A percentile compares a stretch with the other conserved stretches of the same genome.
These are phyloP conservation scores for Colletotrichum liaoningense DNA, from an alignment of 2,329 filamentous ascomycete species.

Conservation along the genomic window DNA sequence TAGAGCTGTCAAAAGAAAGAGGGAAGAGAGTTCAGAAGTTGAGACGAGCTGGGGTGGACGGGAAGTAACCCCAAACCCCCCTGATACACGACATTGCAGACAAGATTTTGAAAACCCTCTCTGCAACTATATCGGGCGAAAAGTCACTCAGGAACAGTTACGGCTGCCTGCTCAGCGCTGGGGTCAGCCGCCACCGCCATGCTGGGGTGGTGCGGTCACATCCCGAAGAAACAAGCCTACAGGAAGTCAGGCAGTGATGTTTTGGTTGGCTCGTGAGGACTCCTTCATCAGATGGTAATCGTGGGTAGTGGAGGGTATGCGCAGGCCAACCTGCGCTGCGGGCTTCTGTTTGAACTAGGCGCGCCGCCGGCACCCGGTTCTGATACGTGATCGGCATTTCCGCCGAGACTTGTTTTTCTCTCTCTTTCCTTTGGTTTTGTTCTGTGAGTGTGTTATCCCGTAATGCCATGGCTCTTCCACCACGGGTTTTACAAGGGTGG, in stretches of 20 bases:
- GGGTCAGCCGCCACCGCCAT: not conserved
- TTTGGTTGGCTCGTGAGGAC: not conserved
- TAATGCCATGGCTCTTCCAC: not conserved
- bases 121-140: not conserved
- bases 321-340: not conserved
- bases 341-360: not conserved
- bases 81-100: constrained; percentile 9
- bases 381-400: not conserved
- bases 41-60: constrained; percentile 21
- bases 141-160: not conserved
- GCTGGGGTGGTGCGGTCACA: not conserved
- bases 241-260: not conserved
- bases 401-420: too few relatives aligned
- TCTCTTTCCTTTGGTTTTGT: not conserved
- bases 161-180: not conserved
- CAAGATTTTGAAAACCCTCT: not conserved
- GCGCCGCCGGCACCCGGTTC: not conserved
- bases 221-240: not conserved
- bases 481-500: not conserved
- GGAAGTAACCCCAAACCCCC: constrained; percentile 5
- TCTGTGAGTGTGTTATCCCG: not conserved
- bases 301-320: not conserved
- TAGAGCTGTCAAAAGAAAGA: constrained; percentile 17
- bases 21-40: constrained; percentile 22
- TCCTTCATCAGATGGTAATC: not conserved